These are phyloP conservation scores for Thraustochytrium sp. DNA, from an alignment of 352 stramenopile species.

Conservation along the genomic window DNA sequence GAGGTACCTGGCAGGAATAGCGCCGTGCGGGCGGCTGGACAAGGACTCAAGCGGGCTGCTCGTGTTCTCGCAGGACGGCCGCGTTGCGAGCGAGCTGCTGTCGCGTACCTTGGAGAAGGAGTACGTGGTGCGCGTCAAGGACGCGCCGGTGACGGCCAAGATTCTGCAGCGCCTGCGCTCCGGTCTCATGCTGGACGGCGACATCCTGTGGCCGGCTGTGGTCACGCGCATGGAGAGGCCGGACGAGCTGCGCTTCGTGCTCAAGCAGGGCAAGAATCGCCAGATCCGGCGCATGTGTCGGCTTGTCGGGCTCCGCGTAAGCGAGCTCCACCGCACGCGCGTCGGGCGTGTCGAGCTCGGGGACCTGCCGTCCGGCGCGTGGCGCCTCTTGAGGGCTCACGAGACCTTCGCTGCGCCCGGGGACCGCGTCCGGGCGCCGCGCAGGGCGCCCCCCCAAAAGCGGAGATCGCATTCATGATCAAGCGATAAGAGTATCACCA, in stretches of 20 bases:
- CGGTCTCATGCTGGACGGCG: conserved; percentile 52
- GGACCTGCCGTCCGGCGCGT: conserved; percentile 64
- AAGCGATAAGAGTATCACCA: too few relatives aligned
- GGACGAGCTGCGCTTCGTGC: conserved; percentile 72
- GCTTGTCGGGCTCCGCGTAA: conserved; percentile 74
- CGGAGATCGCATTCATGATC: background rate
- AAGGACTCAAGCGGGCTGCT: conserved; percentile 63
- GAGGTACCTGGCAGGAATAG: background rate
- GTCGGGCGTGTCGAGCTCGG: conserved; percentile 80
- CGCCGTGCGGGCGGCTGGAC: conserved; percentile 58
- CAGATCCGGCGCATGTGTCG: conserved; percentile 94
- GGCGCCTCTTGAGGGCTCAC: conserved; percentile 50
- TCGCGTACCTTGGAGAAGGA: conserved; percentile 57
- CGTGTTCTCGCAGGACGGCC: conserved; percentile 62
- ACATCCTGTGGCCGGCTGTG: conserved; percentile 53
- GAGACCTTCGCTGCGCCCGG: conserved; percentile 21
- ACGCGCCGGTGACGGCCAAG: background rate
- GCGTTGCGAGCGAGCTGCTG: conserved; percentile 58
- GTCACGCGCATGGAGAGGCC: conserved; percentile 47
- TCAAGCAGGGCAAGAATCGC: conserved; percentile 89
- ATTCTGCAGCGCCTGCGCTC: conserved; percentile 47
- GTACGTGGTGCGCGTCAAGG: conserved; percentile 57
- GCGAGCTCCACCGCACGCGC: conserved; percentile 78
- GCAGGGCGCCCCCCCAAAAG: too few relatives aligned
- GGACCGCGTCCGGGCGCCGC: background rate